Conservation (phyloP, 1,284 basidiomycete species). For the Irpex rosettiformis region DNA sequence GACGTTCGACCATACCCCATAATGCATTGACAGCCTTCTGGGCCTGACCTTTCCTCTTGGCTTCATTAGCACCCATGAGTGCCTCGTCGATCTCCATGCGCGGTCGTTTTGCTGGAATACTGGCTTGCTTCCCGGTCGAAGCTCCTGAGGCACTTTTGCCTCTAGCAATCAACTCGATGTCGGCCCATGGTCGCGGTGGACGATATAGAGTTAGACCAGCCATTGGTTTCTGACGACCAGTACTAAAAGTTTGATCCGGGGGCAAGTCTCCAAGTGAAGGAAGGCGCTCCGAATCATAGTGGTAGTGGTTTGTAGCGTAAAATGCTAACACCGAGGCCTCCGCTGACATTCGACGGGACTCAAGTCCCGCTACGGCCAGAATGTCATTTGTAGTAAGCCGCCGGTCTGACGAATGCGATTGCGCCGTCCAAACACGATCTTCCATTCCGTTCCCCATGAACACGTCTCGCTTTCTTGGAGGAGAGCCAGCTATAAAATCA, state of each 20-base stretch:
- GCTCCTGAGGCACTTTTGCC: background rate
- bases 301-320: background rate
- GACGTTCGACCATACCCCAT: slow-evolving; percentile 4
- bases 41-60: background rate
- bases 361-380: background rate
- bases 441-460: background rate
- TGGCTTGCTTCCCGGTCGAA: background rate
- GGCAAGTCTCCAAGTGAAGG: too few relatives aligned
- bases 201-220: slow-evolving; percentile 41
- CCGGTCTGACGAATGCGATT: background rate
- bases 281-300: too few relatives aligned
- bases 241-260: too few relatives aligned
- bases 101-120: background rate
- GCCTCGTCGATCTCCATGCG: slow-evolving; percentile 1
- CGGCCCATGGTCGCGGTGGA: slow-evolving; percentile 37
- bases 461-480: background rate
- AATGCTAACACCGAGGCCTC: slow-evolving; percentile 3
- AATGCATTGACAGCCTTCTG: slow-evolving; percentile 2
- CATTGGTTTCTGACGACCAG: background rate
- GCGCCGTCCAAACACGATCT: background rate
- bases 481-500: background rate
- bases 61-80: background rate
- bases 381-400: background rate
- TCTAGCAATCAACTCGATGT: slow-evolving; percentile 6
- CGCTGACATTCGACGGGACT: background rate